Percentiles rank a stretch among this genome's conserved stretches.
phyloP scores from a whole-genome alignment of 148 eudicot species.

The Mesembryanthemum crystallinum region DNA sequence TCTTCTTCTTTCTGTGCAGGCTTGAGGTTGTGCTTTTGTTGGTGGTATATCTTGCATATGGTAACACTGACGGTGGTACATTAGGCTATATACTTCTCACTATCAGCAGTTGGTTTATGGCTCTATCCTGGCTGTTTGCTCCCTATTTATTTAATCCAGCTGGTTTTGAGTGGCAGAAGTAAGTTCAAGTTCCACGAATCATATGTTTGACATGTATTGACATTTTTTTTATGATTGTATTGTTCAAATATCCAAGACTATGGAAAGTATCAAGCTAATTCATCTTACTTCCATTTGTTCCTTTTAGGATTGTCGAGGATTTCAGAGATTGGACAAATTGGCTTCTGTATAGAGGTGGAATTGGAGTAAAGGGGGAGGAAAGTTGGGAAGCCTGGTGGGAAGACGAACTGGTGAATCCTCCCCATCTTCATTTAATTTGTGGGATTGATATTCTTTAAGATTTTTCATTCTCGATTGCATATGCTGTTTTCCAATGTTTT shows the following conservation, averaged over 20 bases:
- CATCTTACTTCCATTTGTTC: background rate
- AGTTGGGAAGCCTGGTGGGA: slow-evolving; percentile 99
- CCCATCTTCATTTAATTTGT: background rate
- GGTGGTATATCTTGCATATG: slow-evolving; percentile 81
- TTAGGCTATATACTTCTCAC: slow-evolving; percentile 77
- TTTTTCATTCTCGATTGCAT: slow-evolving; percentile 4
- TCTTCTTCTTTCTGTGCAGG: slow-evolving; percentile 44
- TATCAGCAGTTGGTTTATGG: slow-evolving; percentile 96
- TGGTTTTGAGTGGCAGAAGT: slow-evolving; percentile 99
- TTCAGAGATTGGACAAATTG: slow-evolving; percentile 99
- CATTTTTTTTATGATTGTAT: background rate
- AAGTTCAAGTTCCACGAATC: slow-evolving; percentile 27
- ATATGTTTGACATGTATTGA: background rate
- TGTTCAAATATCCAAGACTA: background rate
- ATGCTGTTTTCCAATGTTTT: background rate
- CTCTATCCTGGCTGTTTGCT: slow-evolving; percentile 95
- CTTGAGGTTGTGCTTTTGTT: slow-evolving; percentile 85
- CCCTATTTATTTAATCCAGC: slow-evolving; percentile 96
- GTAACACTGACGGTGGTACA: slow-evolving; percentile 61
- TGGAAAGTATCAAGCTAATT: background rate
- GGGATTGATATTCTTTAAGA: background rate
- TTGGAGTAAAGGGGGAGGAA: slow-evolving; percentile 95
- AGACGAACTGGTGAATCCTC: slow-evolving; percentile 77
- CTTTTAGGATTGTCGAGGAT: slow-evolving; percentile 80
- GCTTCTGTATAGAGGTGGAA: slow-evolving; percentile 98